A percentile compares a stretch with the other conserved stretches of the same genome.
These are phyloP conservation scores for Ailanthus altissimus DNA, from an alignment of 345 rosid genomes.

Conservation along the genomic window DNA sequence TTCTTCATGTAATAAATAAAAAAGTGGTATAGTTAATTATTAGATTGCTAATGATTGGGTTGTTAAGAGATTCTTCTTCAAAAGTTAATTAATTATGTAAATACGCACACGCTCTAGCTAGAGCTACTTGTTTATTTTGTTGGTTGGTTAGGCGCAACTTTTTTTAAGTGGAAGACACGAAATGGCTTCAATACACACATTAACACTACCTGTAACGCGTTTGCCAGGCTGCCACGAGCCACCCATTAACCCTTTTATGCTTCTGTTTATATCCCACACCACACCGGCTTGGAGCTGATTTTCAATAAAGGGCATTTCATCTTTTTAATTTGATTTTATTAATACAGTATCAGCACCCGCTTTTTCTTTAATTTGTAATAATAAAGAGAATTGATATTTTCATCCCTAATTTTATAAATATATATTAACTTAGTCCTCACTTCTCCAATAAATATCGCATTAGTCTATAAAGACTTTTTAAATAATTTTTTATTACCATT, in stretches of 20 bases:
- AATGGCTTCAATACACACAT: constrained; percentile 16
- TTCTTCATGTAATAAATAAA: constrained; percentile 1
- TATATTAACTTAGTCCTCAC: too few relatives aligned
- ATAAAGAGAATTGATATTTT: too few relatives aligned
- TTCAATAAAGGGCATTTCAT: too few relatives aligned
- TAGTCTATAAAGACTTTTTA: too few relatives aligned
- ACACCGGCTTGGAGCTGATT: too few relatives aligned
- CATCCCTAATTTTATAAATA: too few relatives aligned
- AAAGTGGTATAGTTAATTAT: not conserved
- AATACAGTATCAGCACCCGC: too few relatives aligned
- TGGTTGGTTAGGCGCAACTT: not conserved
- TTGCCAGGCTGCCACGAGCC: constrained; percentile 36
- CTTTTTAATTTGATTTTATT: too few relatives aligned
- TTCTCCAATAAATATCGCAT: too few relatives aligned
- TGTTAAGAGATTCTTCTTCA: constrained; percentile 35
- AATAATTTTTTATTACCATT: too few relatives aligned
- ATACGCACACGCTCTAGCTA: constrained; percentile 17
- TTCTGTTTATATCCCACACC: not conserved
- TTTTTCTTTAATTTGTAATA: too few relatives aligned
- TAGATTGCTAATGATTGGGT: constrained; percentile 38
- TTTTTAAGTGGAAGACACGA: constrained; percentile 45
- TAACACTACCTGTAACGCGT: constrained; percentile 27
- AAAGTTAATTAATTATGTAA: not conserved
- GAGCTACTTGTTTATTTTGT: too few relatives aligned
- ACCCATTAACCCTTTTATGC: constrained; percentile 11